A percentile compares a stretch with the other conserved stretches of the same genome.
phyloP scores from a whole-genome alignment of 75 land plant species.

The Larix kaempferi region DNA sequence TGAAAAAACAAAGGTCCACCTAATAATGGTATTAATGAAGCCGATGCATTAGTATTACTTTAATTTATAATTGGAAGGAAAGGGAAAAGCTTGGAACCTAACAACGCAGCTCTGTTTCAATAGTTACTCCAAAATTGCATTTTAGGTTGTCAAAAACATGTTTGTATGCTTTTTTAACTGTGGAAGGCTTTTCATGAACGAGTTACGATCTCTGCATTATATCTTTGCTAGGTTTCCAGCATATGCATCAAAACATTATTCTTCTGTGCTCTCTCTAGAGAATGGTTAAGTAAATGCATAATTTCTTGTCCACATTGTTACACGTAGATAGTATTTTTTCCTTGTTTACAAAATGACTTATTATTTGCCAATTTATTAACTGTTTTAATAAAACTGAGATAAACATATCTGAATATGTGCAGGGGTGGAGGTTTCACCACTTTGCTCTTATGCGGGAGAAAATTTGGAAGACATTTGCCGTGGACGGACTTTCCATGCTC shows the following conservation, averaged over 20 bases:
- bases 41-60: not conserved
- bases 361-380: not conserved
- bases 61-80: not conserved
- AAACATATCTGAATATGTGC: conserved; percentile 8
- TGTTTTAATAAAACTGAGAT: not conserved
- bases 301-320: not conserved
- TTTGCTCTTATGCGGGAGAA: conserved; percentile 82
- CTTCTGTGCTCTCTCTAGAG: not conserved
- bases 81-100: not conserved
- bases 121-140: not conserved
- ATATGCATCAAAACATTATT: not conserved
- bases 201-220: not conserved
- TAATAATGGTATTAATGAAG: not conserved
- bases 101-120: not conserved
- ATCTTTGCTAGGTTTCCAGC: not conserved
- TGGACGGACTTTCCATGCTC: conserved; percentile 81
- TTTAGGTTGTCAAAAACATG: not conserved
- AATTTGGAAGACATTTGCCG: conserved; percentile 75
- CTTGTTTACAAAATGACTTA: not conserved
- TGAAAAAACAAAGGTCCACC: not conserved
- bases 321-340: not conserved
- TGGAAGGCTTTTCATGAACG: not conserved
- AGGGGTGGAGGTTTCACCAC: conserved; percentile 89
- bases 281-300: too few species aligned
- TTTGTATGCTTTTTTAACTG: not conserved